Evolutionary conservation across 208 protist genomes (phyloP), one percentile per base, ranked within the genome.

Genomic region (Porcisia hertigi): DNA sequence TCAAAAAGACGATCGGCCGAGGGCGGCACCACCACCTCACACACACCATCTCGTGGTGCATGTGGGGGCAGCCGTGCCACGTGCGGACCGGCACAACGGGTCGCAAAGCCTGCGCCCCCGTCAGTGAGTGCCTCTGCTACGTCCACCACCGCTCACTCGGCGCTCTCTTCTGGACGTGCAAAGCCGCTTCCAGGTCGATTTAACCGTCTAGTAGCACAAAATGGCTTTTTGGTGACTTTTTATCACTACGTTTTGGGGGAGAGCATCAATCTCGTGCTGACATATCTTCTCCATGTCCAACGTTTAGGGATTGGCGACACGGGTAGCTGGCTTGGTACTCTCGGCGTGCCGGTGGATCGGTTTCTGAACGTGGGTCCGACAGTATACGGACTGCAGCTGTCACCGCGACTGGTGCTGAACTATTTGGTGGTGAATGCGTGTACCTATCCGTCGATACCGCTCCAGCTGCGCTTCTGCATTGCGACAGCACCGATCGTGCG

Each of bases 161-260:
- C 69, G 36, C 1, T 49, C 3, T 54, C 47, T n/a, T 41, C 66
- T 25, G 66, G 71, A 34, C 80, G 81, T 8, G 54, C 80, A 34
- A 72, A 73, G n/a, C 69, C 84, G 43, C 79, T 90, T 82, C 66
- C 45, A 8, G 89, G 92, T 54, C 86, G 92, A 23, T 96, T 96
- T 72, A 93, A 92, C 59, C 88, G 90, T n/a, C 66, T 95, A 3
- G 65, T 80, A 8, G 47, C 73, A 16, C 75, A 91, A 62, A 69
- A 76, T 43, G 93, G 93, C 25, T 72, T 92, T 43, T 73, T 74
- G 39, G 92, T 93, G 59, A 80, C 91, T 0, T 23, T 82, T 0
- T 92, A 90, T 70, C 76, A 93, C 25, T 95, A 95, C 77, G 64
- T 92, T 14, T 30, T 95, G 49, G 91, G 89, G 11, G 93, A 97